Evolutionary conservation across 306 rosid genomes (phyloP).

Genomic region (Dalbergia cochinchinensis): DNA sequence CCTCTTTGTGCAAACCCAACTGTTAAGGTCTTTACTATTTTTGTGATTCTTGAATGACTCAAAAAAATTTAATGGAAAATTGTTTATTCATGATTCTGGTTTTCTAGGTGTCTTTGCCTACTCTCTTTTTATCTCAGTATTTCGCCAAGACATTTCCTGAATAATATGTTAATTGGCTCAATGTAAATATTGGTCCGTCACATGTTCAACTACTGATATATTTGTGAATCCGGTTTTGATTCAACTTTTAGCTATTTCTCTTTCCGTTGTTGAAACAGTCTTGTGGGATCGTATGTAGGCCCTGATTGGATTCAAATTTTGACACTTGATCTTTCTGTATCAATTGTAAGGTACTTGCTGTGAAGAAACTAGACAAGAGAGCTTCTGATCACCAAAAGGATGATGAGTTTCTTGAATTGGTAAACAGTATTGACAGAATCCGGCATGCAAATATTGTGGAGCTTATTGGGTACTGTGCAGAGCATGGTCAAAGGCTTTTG

Average conservation of each 20-base stretch:
- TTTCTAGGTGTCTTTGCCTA: background rate
- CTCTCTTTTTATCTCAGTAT: constrained; percentile 7
- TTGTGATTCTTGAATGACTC: background rate
- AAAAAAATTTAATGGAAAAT: background rate
- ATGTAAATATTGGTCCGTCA: constrained; percentile 1
- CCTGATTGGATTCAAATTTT: constrained; percentile 39
- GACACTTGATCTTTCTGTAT: constrained; percentile 42
- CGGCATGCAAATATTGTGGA: constrained; percentile 82
- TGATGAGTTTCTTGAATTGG: constrained; percentile 80
- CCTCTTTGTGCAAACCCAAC: background rate
- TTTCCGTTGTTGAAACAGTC: constrained; percentile 36
- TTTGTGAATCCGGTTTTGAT: constrained; percentile 13
- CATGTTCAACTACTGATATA: constrained; percentile 21
- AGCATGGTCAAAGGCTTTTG: constrained; percentile 89
- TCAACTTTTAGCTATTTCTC: constrained; percentile 30
- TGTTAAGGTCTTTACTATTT: background rate
- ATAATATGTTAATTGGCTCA: constrained; percentile 8
- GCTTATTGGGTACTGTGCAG: constrained; percentile 86
- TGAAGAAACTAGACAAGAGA: constrained; percentile 84
- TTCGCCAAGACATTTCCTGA: constrained; percentile 31
- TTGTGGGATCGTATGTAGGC: constrained; percentile 34
- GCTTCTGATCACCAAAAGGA: constrained; percentile 74
- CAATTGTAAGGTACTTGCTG: constrained; percentile 76
- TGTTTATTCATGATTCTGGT: constrained; percentile 17
- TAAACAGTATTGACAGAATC: constrained; percentile 75